A percentile compares a stretch with the other conserved stretches of the same genome.
Conservation (phyloP, 257 asterid species). For the Paulownia fortunei region DNA sequence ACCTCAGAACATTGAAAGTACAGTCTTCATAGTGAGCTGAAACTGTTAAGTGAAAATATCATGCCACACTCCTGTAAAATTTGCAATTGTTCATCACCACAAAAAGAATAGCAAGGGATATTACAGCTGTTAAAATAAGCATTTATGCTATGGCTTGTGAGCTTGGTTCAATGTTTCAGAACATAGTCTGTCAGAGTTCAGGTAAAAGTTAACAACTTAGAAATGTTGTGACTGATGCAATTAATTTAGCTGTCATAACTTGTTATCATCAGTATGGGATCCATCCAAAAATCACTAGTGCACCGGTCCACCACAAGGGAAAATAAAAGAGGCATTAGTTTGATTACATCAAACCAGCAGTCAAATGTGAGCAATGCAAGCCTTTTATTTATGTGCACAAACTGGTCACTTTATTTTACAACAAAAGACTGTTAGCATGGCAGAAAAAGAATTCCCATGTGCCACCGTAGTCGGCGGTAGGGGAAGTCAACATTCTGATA, state of each 20-base stretch:
- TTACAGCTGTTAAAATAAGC: no score
- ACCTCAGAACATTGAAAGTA: not conserved
- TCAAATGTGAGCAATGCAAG: not conserved
- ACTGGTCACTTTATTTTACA: not conserved
- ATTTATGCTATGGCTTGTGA: not conserved
- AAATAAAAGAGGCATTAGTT: not conserved
- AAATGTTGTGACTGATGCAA: slow-evolving; percentile 19
- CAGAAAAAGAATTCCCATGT: not conserved
- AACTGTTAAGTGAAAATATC: not conserved
- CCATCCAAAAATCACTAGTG: slow-evolving; percentile 5
- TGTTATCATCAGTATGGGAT: not conserved
- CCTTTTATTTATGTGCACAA: not conserved
- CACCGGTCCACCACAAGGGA: not conserved
- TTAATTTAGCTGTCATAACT: slow-evolving; percentile 2
- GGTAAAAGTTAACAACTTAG: not conserved
- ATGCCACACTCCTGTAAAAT: not conserved
- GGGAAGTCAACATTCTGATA: not conserved
- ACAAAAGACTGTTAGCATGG: slow-evolving; percentile 14
- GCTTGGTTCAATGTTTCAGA: slow-evolving; percentile 1
- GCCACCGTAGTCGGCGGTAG: not conserved
- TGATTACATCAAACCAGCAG: not conserved
- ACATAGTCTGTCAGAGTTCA: not conserved
- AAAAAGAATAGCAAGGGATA: no score
- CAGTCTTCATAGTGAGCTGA: not conserved
- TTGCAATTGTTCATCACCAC: slow-evolving; percentile 14